These are phyloP conservation scores for Suillus brevipes DNA, from an alignment of 768 basidiomycete species.

Conservation along the genomic window DNA sequence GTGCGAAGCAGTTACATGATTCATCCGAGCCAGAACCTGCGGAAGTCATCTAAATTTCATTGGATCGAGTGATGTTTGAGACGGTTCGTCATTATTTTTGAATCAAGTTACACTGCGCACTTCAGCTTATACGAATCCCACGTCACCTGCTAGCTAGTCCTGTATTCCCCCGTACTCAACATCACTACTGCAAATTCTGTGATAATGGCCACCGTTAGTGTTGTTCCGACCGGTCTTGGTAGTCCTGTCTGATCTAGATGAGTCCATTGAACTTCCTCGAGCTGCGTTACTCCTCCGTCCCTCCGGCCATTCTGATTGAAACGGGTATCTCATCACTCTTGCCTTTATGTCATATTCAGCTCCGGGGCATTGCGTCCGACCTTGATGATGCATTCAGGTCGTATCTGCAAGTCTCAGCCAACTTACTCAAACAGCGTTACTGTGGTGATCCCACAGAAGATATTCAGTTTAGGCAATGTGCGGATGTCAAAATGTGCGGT, in stretches of 20 bases:
- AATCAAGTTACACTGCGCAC: neutral
- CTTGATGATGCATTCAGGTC: too few relatives aligned
- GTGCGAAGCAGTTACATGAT: neutral
- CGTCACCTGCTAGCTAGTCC: neutral
- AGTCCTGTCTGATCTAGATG: too few relatives aligned
- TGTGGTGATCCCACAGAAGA: neutral
- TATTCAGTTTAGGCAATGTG: neutral
- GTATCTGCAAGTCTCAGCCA: too few relatives aligned
- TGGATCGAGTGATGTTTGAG: neutral
- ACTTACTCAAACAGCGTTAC: neutral
- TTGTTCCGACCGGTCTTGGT: too few relatives aligned
- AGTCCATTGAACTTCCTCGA: too few relatives aligned
- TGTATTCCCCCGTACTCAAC: too few relatives aligned
- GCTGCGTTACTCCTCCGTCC: too few relatives aligned
- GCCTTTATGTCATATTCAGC: neutral
- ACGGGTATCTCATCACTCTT: neutral
- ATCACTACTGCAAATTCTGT: too few relatives aligned
- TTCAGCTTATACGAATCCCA: neutral
- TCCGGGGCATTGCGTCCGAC: neutral
- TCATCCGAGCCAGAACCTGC: constrained; percentile 2
- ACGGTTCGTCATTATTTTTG: neutral
- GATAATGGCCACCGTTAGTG: too few relatives aligned
- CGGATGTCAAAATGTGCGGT: neutral
- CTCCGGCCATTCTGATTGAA: neutral
- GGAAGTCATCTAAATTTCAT: neutral